Base-by-base conservation (phyloP, 1,284 basidiomycete species). In the Salmacisia buchloeana region DNA sequence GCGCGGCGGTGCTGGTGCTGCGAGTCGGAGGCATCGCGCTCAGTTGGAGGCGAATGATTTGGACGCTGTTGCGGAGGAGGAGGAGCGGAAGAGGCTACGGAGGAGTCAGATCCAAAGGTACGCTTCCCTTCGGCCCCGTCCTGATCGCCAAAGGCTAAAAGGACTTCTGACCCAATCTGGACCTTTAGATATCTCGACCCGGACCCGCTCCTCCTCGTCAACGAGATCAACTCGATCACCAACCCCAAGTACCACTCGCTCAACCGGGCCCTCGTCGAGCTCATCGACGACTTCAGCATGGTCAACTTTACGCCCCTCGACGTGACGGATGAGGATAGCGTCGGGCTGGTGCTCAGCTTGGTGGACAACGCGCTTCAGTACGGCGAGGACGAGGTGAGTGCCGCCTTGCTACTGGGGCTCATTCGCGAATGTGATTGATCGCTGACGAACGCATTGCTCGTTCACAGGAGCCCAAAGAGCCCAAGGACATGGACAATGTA, bases 211-310 rank as follows among this genome's bases (percentile, higher is more conserved):
- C 83, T 99, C 1, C 84, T 99, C 36, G 86, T 87, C 83, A 74
- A 87, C 67, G 84, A 86, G 58, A 82, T 88, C 68, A 85, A 89
- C 75, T 82, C 82, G 52, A 82, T 84, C 62, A 84, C 84, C 2
- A 94, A 97, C 78, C 88, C 90, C 5, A 88, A 88, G 69, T 98
- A 97, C 79, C 93, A 97, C 79, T 86, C 89, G 7, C 84, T 98
- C 46, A 99, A 97, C 81, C 86, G 89, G 79, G 94, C 94, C 0
- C 89, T 99, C 62, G 96, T 96, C 2, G 90, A 94, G 73, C 83
- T 98, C 72, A 97, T 99, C 79, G 93, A 97, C 80, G 96, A 98
- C 78, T 94, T 97, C 80, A 94, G 94, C 58, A 86, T 99, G 63
- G 96, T 99, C 3, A 93, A 92, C 1, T 99, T 99, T 83, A 83